phyloP scores from a whole-genome alignment of 163 green algal species.

The Volvox carteri region DNA sequence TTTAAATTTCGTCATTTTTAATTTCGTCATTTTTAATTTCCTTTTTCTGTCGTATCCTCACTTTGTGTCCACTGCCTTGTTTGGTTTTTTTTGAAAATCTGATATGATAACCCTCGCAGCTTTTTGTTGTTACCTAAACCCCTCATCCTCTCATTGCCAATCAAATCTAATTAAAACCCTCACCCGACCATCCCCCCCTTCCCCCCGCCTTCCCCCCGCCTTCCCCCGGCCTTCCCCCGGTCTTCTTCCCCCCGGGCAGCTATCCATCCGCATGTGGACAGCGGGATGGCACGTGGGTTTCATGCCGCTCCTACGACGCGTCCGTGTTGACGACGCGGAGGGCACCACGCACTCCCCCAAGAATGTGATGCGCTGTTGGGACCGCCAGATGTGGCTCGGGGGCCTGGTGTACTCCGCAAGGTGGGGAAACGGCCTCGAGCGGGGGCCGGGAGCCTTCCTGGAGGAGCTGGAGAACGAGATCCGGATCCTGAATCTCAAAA shows the following conservation, averaged over 20 bases:
- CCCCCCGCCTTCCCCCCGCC: no score
- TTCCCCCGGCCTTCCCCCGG: no score
- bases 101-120: no score
- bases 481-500: constrained; percentile 20
- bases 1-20: no score
- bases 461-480: constrained; percentile 19
- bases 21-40: no score
- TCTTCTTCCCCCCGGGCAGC: not conserved
- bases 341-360: constrained; percentile 13
- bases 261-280: constrained; percentile 31
- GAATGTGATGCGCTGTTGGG: constrained; percentile 15
- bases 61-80: no score
- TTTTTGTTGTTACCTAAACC: no score
- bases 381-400: not conserved
- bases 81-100: no score
- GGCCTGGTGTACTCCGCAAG: not conserved
- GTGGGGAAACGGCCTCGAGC: constrained; percentile 16
- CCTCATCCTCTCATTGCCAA: no score
- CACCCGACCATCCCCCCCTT: no score
- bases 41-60: no score
- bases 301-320: constrained; percentile 1
- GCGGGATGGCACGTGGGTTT: constrained; percentile 41
- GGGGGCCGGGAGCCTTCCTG: constrained; percentile 1
- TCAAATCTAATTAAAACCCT: no score
- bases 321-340: not conserved